Percentiles rank a stretch among this genome's conserved stretches.
Conservation (phyloP, 352 stramenopile genomes). For the Discostella stelligera region DNA sequence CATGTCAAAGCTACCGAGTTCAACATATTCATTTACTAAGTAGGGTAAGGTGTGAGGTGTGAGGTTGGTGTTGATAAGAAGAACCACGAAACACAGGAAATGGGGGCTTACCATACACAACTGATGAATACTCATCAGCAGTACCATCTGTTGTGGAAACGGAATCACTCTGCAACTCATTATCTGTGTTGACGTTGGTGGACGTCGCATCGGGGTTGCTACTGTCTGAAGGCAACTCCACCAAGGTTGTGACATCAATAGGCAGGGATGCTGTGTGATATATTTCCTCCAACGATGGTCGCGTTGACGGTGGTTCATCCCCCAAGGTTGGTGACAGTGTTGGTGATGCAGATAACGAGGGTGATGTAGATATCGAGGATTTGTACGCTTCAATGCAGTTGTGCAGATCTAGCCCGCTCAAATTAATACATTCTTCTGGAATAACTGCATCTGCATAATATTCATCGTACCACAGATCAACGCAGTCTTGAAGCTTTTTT, state of each 20-base stretch:
- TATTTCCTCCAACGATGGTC: neutral
- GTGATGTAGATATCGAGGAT: neutral
- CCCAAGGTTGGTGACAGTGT: neutral
- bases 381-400: neutral
- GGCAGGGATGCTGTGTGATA: neutral
- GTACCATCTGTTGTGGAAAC: neutral
- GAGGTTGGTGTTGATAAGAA: neutral
- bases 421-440: neutral
- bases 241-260: neutral
- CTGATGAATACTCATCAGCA: neutral
- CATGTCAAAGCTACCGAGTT: constrained; percentile 10
- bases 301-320: neutral
- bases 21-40: neutral
- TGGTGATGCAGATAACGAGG: neutral
- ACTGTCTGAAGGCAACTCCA: neutral
- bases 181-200: neutral
- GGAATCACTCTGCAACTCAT: too few relatives aligned
- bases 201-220: neutral
- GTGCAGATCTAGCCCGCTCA: neutral
- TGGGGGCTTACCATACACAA: neutral
- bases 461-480: neutral
- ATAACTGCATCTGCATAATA: neutral
- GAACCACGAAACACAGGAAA: neutral
- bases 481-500: neutral
- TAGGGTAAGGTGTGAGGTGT: neutral